A percentile compares a stretch with the other conserved stretches of the same genome.
Conservation (phyloP, 2,329 filamentous ascomycete species). For the Diaporthe sp. region DNA sequence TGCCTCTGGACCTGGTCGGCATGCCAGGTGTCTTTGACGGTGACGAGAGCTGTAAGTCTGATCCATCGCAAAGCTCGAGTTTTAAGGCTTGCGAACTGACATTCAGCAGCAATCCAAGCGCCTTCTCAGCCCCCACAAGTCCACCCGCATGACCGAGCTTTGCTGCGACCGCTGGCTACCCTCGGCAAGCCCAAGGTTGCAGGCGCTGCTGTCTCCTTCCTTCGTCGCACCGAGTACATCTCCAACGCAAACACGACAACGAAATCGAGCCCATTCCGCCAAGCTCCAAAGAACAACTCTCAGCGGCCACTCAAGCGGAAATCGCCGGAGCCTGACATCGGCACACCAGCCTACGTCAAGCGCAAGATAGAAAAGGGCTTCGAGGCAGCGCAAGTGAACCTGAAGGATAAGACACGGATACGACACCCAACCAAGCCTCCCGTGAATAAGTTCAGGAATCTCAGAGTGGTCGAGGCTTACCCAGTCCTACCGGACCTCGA, state of each 20-base stretch:
- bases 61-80: background rate
- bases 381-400: slow-evolving; percentile 63
- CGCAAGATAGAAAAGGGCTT: slow-evolving; percentile 76
- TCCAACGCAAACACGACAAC: slow-evolving; percentile 54
- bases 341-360: slow-evolving; percentile 75
- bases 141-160: slow-evolving; percentile 85
- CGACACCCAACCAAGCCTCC: slow-evolving; percentile 67
- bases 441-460: slow-evolving; percentile 51
- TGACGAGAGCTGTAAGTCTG: slow-evolving; percentile 85
- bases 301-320: slow-evolving; percentile 60
- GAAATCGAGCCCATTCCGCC: slow-evolving; percentile 37
- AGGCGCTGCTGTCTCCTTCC: slow-evolving; percentile 87
- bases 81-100: slow-evolving; percentile 14
- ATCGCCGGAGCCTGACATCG: slow-evolving; percentile 70
- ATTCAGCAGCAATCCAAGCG: slow-evolving; percentile 80
- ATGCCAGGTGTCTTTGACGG: slow-evolving; percentile 96
- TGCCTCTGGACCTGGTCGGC: slow-evolving; percentile 95
- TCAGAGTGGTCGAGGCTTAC: slow-evolving; percentile 70
- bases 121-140: slow-evolving; percentile 77
- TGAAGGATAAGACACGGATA: slow-evolving; percentile 66
- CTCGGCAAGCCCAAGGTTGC: slow-evolving; percentile 86
- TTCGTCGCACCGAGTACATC: slow-evolving; percentile 96
- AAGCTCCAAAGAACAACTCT: slow-evolving; percentile 40
- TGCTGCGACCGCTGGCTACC: slow-evolving; percentile 85
- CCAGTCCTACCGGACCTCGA: slow-evolving; percentile 75